phyloP scores from a whole-genome alignment of 768 basidiomycete species.

The Boletus edulis region DNA sequence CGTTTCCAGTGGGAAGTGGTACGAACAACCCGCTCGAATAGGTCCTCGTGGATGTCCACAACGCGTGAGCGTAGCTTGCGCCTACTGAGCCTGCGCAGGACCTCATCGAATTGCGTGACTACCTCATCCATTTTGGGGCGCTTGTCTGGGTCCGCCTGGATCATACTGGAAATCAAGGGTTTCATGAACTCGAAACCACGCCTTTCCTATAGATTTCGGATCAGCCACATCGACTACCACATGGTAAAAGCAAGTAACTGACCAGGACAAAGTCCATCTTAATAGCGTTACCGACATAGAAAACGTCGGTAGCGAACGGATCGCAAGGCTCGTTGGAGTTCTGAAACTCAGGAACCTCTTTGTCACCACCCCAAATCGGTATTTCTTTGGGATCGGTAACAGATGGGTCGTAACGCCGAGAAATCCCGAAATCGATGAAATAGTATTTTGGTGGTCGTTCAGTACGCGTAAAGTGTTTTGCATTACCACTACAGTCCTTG shows the following conservation, averaged over 20 bases:
- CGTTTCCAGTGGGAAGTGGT: slow-evolving; percentile 26
- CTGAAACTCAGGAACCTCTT: background rate
- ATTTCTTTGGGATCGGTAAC: background rate
- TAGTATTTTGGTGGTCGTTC: background rate
- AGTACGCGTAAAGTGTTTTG: background rate
- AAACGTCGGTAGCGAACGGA: background rate
- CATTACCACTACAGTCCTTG: background rate
- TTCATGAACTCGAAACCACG: slow-evolving; percentile 31
- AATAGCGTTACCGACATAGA: background rate
- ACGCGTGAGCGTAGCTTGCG: slow-evolving; percentile 30
- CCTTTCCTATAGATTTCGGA: background rate
- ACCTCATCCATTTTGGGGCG: slow-evolving; percentile 39
- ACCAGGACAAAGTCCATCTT: background rate
- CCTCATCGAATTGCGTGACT: slow-evolving; percentile 16
- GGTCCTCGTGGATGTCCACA: slow-evolving; percentile 10
- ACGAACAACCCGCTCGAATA: slow-evolving; percentile 9
- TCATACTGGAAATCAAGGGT: slow-evolving; percentile 35
- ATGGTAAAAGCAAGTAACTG: background rate
- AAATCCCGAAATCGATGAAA: background rate
- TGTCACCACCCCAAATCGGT: background rate
- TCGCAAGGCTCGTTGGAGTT: background rate
- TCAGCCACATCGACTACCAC: background rate
- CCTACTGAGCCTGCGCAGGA: background rate
- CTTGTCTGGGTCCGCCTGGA: slow-evolving; percentile 31
- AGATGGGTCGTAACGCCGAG: background rate